These are phyloP conservation scores for Debaryomyces tyrocola DNA, from an alignment of 805 yeast species.

Conservation along the genomic window DNA sequence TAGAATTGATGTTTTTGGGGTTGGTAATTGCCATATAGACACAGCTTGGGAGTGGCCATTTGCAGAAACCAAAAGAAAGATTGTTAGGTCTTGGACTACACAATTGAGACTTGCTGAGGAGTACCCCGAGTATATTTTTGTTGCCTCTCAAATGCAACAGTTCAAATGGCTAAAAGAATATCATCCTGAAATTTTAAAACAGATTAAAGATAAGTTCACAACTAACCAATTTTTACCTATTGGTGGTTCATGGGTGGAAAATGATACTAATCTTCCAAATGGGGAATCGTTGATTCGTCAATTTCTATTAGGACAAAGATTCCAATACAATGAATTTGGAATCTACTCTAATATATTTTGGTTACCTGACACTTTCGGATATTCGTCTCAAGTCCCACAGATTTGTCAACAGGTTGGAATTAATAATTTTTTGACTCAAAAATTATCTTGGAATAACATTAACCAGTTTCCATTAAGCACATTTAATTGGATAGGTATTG, in stretches of 20 bases:
- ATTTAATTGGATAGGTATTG: conserved; percentile 94
- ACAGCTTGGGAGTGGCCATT: conserved; percentile 99
- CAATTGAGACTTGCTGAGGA: conserved; percentile 81
- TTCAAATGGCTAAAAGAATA: conserved; percentile 87
- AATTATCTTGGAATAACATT: conserved; percentile 94
- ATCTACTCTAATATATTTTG: conserved; percentile 74
- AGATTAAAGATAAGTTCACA: conserved; percentile 63
- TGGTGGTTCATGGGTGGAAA: conserved; percentile 98
- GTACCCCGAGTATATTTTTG: conserved; percentile 92
- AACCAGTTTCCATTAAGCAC: conserved; percentile 87
- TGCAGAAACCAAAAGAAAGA: conserved; percentile 90
- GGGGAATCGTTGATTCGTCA: conserved; percentile 92
- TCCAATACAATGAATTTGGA: conserved; percentile 79
- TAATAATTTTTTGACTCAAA: conserved; percentile 85
- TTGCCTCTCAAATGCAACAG: conserved; percentile 95
- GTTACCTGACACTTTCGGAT: conserved; percentile 98
- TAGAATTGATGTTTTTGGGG: conserved; percentile 66
- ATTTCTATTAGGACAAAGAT: conserved; percentile 86
- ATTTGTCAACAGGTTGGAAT: conserved; percentile 85
- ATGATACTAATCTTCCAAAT: conserved; percentile 92
- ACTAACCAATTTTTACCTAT: conserved; percentile 81
- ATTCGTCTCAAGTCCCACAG: conserved; percentile 93
- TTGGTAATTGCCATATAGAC: conserved; percentile 96
- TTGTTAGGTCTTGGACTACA: conserved; percentile 93
- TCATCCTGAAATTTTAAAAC: conserved; percentile 75